Evolutionary conservation across 2,329 filamentous ascomycete genomes (phyloP).

Genomic region (Neonectria punicea): DNA sequence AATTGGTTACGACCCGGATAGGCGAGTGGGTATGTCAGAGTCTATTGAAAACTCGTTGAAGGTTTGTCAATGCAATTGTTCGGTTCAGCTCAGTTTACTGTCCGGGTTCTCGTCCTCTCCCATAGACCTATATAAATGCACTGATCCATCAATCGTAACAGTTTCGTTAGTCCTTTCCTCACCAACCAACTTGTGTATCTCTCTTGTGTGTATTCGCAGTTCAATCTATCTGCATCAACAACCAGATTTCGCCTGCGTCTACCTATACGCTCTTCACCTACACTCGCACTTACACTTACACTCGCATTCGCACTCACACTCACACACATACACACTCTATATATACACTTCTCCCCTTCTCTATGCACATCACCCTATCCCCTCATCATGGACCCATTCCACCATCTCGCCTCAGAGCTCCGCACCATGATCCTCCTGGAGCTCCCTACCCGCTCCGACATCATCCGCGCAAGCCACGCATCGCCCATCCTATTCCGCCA

Average conservation of each 20-base stretch:
- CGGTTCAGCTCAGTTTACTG: not conserved
- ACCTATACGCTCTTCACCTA: not conserved
- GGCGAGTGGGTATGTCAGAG: not conserved
- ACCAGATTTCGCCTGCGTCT: not conserved
- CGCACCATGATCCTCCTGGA: not conserved
- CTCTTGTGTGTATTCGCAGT: not conserved
- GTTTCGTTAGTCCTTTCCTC: not conserved
- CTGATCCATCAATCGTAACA: not conserved
- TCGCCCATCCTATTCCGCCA: not conserved
- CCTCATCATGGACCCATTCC: slow-evolving; percentile 1
- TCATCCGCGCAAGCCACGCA: not conserved
- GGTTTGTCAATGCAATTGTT: not conserved
- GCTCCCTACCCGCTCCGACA: not conserved
- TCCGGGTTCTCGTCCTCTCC: not conserved
- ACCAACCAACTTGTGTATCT: not conserved
- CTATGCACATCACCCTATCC: not conserved
- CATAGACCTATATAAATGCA: not conserved
- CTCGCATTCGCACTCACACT: not conserved
- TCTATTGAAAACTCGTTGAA: not conserved
- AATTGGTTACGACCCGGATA: not conserved
- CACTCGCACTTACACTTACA: not conserved
- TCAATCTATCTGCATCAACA: not conserved
- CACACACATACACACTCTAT: not conserved
- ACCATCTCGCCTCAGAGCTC: not conserved
- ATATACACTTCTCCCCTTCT: not conserved